phyloP scores from a whole-genome alignment of 495 filamentous ascomycete genomes.

The Hypoxylon fragiforme region DNA sequence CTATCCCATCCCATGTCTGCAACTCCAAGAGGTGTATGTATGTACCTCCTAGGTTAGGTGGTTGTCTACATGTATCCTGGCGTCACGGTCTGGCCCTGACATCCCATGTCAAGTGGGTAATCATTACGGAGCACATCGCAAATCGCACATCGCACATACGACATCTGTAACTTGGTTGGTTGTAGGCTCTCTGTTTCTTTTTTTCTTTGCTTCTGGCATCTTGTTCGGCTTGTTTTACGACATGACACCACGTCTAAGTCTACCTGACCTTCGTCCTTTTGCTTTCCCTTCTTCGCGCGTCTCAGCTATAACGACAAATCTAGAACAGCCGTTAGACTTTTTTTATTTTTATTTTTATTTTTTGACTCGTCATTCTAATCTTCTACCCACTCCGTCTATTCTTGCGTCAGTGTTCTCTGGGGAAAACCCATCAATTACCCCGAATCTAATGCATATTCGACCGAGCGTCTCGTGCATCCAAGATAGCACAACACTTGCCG shows the following conservation, averaged over 20 bases:
- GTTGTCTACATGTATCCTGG: slow-evolving; percentile 9
- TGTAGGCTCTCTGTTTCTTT: slow-evolving; percentile 9
- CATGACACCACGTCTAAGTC: slow-evolving; percentile 4
- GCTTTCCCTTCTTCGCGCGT: slow-evolving; percentile 12
- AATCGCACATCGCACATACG: slow-evolving; percentile 23
- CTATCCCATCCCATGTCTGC: slow-evolving; percentile 1
- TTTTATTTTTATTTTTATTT: slow-evolving; percentile 18
- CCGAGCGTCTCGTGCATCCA: slow-evolving; percentile 17
- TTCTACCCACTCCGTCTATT: slow-evolving; percentile 1
- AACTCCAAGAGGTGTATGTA: not conserved
- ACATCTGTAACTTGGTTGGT: slow-evolving; percentile 33
- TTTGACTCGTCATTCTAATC: slow-evolving; percentile 9
- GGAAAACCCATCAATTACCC: slow-evolving; percentile 14
- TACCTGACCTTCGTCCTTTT: slow-evolving; percentile 12
- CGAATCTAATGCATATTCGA: slow-evolving; percentile 23
- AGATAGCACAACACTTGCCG: slow-evolving; percentile 12
- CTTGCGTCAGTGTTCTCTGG: slow-evolving; percentile 29
- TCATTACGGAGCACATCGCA: slow-evolving; percentile 28
- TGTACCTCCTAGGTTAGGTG: slow-evolving; percentile 21
- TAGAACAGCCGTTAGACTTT: slow-evolving; percentile 15
- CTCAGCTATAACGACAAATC: slow-evolving; percentile 22
- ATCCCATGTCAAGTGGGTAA: slow-evolving; percentile 26
- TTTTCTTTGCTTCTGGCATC: slow-evolving; percentile 30
- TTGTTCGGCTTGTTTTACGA: slow-evolving; percentile 9
- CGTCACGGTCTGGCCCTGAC: slow-evolving; percentile 31